Conservation (phyloP, 2,329 filamentous ascomycete genomes). For the Botrytis galanthina region DNA sequence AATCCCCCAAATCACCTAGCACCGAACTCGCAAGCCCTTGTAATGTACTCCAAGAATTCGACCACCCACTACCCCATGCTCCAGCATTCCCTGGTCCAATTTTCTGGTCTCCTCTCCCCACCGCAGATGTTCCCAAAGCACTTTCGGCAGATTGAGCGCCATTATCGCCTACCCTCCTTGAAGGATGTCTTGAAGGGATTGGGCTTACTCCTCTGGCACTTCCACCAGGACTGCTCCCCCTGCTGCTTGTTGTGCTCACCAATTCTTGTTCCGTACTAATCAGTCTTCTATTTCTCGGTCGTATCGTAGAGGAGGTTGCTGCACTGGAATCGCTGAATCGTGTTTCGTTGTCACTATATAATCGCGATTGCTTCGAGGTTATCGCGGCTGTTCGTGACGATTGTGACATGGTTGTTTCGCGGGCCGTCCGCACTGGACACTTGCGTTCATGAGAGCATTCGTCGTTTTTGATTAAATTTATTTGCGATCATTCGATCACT, state of each 20-base stretch:
- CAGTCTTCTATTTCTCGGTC: constrained; percentile 36
- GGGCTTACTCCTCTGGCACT: constrained; percentile 50
- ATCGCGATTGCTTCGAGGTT: constrained; percentile 21
- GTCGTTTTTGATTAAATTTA: constrained; percentile 8
- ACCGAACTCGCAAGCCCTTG: constrained; percentile 39
- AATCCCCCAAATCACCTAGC: constrained; percentile 29
- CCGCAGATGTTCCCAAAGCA: constrained; percentile 7
- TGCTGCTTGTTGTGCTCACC: constrained; percentile 32
- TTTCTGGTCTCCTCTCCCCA: constrained; percentile 6
- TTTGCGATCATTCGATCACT: neutral
- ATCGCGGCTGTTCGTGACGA: constrained; percentile 26
- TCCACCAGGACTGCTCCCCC: constrained; percentile 37
- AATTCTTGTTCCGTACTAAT: constrained; percentile 37
- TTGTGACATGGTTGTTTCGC: constrained; percentile 25
- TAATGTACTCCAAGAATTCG: constrained; percentile 35
- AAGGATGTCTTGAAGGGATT: constrained; percentile 46
- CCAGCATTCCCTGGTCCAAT: constrained; percentile 14
- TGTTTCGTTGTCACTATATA: constrained; percentile 17
- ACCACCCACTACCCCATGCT: constrained; percentile 30
- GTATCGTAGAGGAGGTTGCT: constrained; percentile 27
- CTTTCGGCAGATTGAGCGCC: constrained; percentile 5
- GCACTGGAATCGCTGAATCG: constrained; percentile 13
- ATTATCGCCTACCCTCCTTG: constrained; percentile 17
- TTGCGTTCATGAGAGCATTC: constrained; percentile 30
- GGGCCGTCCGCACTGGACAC: constrained; percentile 29